These are phyloP conservation scores for Colletotrichum neosansevieriae DNA, from an alignment of 2,329 filamentous ascomycete genomes.

Conservation along the genomic window DNA sequence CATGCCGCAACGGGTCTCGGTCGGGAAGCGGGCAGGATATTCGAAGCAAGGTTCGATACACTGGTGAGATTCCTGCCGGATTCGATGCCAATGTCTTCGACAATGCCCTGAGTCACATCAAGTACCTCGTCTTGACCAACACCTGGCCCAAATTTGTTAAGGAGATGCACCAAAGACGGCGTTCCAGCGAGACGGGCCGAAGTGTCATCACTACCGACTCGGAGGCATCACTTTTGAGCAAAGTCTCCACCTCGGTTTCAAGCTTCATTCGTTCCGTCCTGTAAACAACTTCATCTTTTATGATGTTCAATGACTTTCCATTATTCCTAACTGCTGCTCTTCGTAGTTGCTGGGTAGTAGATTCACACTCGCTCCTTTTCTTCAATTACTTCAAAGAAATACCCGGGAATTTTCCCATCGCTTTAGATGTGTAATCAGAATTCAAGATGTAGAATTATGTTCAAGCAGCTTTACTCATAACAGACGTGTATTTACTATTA, in stretches of 20 bases:
- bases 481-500: no score
- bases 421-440: not conserved
- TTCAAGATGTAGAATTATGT: not conserved
- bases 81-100: conserved; percentile 70
- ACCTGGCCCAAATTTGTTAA: conserved; percentile 73
- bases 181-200: conserved; percentile 42
- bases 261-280: conserved; percentile 5
- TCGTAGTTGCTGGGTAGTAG: no score
- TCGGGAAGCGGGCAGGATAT: conserved; percentile 6
- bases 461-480: not conserved
- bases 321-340: no score
- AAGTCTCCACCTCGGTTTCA: conserved; percentile 34
- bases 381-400: not conserved
- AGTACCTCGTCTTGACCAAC: conserved; percentile 75
- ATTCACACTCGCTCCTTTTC: not conserved
- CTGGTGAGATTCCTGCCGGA: conserved; percentile 57
- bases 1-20: not conserved
- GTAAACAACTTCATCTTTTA: not conserved
- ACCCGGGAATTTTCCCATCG: not conserved
- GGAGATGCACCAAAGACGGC: conserved; percentile 45
- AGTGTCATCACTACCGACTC: conserved; percentile 41
- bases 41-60: conserved; percentile 46
- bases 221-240: conserved; percentile 39
- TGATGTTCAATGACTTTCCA: no score
- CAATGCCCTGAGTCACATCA: conserved; percentile 69